Base-by-base conservation (phyloP, 2,329 filamentous ascomycete genomes). In the Alternaria rosae region DNA sequence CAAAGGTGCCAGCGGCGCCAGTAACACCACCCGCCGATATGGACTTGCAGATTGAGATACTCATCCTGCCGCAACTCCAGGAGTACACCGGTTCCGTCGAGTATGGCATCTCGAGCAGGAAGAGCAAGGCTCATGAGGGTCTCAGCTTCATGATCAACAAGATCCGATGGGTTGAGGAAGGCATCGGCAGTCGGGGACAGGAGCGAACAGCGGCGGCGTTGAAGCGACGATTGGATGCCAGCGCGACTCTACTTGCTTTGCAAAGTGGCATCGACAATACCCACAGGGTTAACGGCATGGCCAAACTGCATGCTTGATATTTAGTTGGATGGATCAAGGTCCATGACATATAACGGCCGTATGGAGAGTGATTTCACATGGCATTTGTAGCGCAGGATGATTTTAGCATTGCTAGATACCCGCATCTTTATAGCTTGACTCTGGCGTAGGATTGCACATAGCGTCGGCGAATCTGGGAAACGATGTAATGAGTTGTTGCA, bases 81-180 rank as follows among this genome's bases (percentile, higher is more conserved):
- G 88, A 88, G 63, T 99, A 98, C 75, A 84, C 87, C 0, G 88
- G 89, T 6, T 91, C 88, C 0, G 91, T 91, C 1, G 87, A 92
- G 44, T 93, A 91, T 72, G 94, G 94, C 4, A 87, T 99, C 59
- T 89, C 89, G 69, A 96, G 92, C 67, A 88, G 93, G 26, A 88
- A 91, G 62, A 97, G 93, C 85, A 91, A 88, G 7, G 87, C 85
- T 23, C 93, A 97, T 74, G 93, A 97, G 70, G 94, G 94, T 3
- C 87, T 97, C 78, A 97, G 93, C 76, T 98, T 92, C 80, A 93
- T 91, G 85, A 87, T 99, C 50, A 85, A 89, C 64, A 88, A 89
- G 54, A 87, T 97, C 11, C 89, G 93, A 54, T 98, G 94, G 89
- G 92, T 97, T 0, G 90, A 92, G 65, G 93, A 95, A 12, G 90